phyloP scores from a whole-genome alignment of 2,329 filamentous ascomycete genomes.

The Cercospora zeina region DNA sequence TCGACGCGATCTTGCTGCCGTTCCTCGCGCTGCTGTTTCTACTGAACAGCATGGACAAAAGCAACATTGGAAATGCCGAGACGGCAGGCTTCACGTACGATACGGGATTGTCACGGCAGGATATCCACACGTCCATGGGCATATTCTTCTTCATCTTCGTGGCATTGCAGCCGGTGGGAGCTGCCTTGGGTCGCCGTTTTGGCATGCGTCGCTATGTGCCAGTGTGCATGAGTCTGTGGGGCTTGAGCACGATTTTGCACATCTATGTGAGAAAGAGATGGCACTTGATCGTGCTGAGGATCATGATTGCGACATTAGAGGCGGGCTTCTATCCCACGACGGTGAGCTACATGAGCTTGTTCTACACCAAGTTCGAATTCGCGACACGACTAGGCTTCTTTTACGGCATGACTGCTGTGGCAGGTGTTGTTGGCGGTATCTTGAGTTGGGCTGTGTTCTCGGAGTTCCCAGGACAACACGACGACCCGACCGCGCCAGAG shows the following conservation, averaged over 20 bases:
- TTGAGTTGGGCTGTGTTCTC: conserved; percentile 55
- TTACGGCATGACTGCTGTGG: conserved; percentile 59
- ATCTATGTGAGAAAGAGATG: conserved; percentile 50
- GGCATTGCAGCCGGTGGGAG: conserved; percentile 57
- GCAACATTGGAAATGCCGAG: conserved; percentile 58
- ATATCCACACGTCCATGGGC: conserved; percentile 58
- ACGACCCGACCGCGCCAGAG: conserved; percentile 6
- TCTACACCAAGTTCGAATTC: conserved; percentile 61
- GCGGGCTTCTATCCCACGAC: conserved; percentile 62
- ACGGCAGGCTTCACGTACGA: conserved; percentile 61
- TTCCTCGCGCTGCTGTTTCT: conserved; percentile 56
- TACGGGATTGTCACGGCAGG: conserved; percentile 53
- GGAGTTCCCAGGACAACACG: conserved; percentile 38
- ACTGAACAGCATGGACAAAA: conserved; percentile 56
- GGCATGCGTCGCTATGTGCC: conserved; percentile 59
- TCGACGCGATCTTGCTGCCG: conserved; percentile 54
- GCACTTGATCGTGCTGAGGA: conserved; percentile 51
- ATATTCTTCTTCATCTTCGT: conserved; percentile 62
- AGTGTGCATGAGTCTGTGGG: conserved; percentile 58
- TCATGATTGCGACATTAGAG: conserved; percentile 52
- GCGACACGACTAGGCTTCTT: conserved; percentile 56
- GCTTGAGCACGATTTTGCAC: conserved; percentile 51
- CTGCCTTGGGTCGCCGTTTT: conserved; percentile 59
- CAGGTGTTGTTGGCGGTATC: conserved; percentile 58
- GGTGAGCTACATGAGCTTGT: conserved; percentile 59